Conservation (phyloP, 805 yeast genomes). For the Lipomyces yamanashiensis region DNA sequence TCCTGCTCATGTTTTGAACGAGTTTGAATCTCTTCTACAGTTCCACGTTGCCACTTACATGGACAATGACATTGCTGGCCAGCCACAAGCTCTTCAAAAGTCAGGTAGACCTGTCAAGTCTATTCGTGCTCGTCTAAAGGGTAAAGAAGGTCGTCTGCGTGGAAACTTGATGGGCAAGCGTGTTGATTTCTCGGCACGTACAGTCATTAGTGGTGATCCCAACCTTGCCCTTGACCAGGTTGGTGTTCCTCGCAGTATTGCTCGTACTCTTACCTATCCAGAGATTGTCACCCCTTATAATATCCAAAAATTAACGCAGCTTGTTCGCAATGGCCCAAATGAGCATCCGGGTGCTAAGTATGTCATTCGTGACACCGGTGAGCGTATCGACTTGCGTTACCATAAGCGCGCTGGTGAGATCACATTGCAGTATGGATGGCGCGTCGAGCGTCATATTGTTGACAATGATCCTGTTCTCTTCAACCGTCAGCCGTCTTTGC, state of each 20-base stretch:
- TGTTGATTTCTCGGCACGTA: conserved; percentile 98
- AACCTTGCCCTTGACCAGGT: conserved; percentile 96
- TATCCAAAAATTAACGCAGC: conserved; percentile 88
- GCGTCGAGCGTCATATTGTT: conserved; percentile 96
- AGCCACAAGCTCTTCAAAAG: conserved; percentile 97
- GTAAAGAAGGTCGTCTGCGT: conserved; percentile 98
- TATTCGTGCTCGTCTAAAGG: conserved; percentile 98
- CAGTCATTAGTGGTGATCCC: conserved; percentile 99
- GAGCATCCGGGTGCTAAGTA: conserved; percentile 99
- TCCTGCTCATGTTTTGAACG: conserved; percentile 96
- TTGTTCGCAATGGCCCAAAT: conserved; percentile 96
- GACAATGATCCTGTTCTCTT: conserved; percentile 97
- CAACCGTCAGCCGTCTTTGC: conserved; percentile 99
- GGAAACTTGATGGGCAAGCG: conserved; percentile 99
- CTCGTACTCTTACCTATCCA: conserved; percentile 93
- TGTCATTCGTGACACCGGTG: conserved; percentile 97
- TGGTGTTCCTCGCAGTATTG: conserved; percentile 97
- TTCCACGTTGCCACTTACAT: conserved; percentile 98
- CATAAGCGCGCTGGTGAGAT: conserved; percentile 98
- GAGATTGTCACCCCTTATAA: conserved; percentile 98
- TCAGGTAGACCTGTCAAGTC: conserved; percentile 99
- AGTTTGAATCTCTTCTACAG: conserved; percentile 91
- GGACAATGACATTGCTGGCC: conserved; percentile 99
- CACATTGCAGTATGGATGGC: conserved; percentile 98
- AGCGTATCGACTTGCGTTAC: conserved; percentile 94